Evolutionary conservation across 169 alveolate species (phyloP).

Genomic region (Plasmodium fragile): DNA sequence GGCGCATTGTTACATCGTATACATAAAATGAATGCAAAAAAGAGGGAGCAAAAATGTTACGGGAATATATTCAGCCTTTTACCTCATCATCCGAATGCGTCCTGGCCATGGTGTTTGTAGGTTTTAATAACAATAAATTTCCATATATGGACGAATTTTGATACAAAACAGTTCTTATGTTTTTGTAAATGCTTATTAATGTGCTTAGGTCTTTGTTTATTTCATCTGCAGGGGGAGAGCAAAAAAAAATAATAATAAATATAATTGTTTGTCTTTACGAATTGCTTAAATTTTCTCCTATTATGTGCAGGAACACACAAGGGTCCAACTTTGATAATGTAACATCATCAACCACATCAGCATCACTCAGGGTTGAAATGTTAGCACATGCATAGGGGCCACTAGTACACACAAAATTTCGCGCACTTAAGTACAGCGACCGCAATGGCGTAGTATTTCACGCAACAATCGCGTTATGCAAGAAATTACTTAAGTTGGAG

Average conservation of each 20-base stretch:
- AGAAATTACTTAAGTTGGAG: conserved; percentile 42
- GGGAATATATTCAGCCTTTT: neutral
- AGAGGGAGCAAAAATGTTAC: neutral
- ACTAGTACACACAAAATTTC: neutral
- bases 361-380: neutral
- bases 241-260: neutral
- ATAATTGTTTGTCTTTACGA: neutral
- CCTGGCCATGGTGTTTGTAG: conserved; percentile 2
- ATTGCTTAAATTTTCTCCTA: neutral
- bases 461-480: neutral
- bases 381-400: neutral
- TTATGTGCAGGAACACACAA: neutral
- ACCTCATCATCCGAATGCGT: conserved; percentile 68
- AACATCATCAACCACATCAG: neutral
- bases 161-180: conserved; percentile 28
- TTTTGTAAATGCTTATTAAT: conserved; percentile 37
- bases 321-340: neutral
- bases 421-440: neutral
- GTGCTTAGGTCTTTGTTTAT: conserved; percentile 26
- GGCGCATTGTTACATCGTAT: neutral
- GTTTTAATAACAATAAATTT: conserved; percentile 22
- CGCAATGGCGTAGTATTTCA: neutral
- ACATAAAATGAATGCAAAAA: neutral
- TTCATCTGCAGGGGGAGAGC: conserved; percentile 13
- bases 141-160: conserved; percentile 60